Percentiles rank a stretch among this genome's conserved stretches.
These are phyloP conservation scores for Talaromyces piceae DNA, from an alignment of 2,329 filamentous ascomycete genomes.

Conservation along the genomic window DNA sequence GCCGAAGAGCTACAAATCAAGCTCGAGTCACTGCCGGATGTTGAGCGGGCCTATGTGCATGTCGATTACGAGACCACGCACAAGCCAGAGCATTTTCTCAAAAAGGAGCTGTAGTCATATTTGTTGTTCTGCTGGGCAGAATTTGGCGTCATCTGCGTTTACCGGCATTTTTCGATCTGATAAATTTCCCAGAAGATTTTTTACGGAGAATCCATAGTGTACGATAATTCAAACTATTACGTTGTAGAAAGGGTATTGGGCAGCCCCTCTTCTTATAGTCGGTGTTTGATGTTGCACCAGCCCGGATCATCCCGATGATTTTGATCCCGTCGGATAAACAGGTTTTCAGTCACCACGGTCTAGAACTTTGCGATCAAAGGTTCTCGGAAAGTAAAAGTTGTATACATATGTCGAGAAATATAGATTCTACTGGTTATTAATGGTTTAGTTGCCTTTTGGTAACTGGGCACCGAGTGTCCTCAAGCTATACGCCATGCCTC, in stretches of 20 bases:
- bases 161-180: neutral
- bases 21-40: constrained; percentile 81
- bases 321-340: too few species aligned
- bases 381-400: too few species aligned
- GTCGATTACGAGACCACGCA: constrained; percentile 96
- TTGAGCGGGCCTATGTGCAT: constrained; percentile 92
- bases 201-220: neutral
- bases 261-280: neutral
- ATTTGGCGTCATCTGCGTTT: neutral
- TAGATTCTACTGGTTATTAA: too few species aligned
- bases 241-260: neutral
- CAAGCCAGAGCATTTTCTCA: constrained; percentile 74
- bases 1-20: constrained; percentile 93
- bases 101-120: constrained; percentile 50
- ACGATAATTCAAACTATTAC: neutral
- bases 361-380: too few species aligned
- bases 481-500: too few species aligned
- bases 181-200: neutral
- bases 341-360: too few species aligned
- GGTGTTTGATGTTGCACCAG: neutral
- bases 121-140: neutral
- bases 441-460: too few species aligned
- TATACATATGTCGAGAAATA: too few species aligned
- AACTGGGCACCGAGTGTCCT: too few species aligned
- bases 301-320: neutral